Percentiles rank a stretch among this genome's conserved stretches.
These are phyloP conservation scores for Candida manassasensis DNA, from an alignment of 805 yeast genomes.

Conservation along the genomic window DNA sequence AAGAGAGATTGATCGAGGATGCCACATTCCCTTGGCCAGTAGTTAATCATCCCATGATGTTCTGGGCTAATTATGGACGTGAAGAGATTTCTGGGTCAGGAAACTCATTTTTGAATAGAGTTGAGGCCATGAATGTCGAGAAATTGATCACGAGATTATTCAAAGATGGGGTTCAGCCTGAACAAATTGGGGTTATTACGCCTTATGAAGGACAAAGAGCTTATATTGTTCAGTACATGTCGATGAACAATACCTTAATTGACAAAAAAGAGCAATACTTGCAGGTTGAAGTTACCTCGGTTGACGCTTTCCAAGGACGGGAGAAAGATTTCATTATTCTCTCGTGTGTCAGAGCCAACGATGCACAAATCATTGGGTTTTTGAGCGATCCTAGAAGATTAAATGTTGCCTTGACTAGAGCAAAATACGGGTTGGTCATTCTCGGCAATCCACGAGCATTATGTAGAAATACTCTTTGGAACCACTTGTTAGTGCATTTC, in stretches of 20 bases:
- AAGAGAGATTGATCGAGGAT: constrained; percentile 53
- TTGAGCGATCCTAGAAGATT: constrained; percentile 41
- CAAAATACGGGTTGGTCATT: constrained; percentile 43
- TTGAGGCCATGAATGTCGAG: constrained; percentile 88
- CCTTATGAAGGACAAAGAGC: constrained; percentile 95
- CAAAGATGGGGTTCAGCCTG: constrained; percentile 71
- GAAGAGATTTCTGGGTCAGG: constrained; percentile 86
- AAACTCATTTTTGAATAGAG: constrained; percentile 74
- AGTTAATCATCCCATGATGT: constrained; percentile 84
- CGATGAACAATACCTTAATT: constrained; percentile 56
- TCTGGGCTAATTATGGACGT: constrained; percentile 85
- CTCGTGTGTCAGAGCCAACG: constrained; percentile 43
- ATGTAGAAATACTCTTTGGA: constrained; percentile 71
- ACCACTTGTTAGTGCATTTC: constrained; percentile 67
- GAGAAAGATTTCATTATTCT: constrained; percentile 42
- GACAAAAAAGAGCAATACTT: constrained; percentile 56
- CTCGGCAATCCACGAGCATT: constrained; percentile 82
- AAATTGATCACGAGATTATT: constrained; percentile 68
- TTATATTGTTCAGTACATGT: constrained; percentile 73
- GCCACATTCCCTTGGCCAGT: constrained; percentile 91
- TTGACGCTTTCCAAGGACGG: constrained; percentile 42
- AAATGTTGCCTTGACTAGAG: constrained; percentile 42
- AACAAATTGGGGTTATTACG: constrained; percentile 86
- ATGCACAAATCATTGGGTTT: constrained; percentile 37
- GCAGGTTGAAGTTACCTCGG: constrained; percentile 72